These are phyloP conservation scores for Diphasiastrum complanatum DNA, from an alignment of 83 land plant species.

Conservation along the genomic window DNA sequence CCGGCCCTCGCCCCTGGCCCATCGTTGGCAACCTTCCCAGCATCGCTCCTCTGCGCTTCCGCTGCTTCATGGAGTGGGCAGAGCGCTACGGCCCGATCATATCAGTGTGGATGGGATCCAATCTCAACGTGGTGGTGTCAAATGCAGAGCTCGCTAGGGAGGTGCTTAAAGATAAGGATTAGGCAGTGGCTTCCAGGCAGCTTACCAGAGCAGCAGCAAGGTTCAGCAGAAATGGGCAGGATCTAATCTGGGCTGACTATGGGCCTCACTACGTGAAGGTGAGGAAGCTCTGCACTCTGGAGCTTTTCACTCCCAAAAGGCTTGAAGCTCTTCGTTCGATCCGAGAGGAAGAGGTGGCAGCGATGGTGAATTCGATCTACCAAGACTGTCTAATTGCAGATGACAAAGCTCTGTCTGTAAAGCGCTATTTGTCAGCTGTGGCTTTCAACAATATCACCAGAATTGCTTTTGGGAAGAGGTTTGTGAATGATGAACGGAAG, in stretches of 20 bases:
- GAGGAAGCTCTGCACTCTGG: constrained; percentile 84
- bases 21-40: constrained; percentile 79
- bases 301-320: constrained; percentile 84
- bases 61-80: constrained; percentile 92
- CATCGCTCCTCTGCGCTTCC: constrained; percentile 67
- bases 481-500: constrained; percentile 62
- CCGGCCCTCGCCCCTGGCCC: constrained; percentile 79
- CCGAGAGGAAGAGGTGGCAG: constrained; percentile 84
- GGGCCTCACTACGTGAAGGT: constrained; percentile 97
- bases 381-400: constrained; percentile 32
- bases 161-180: constrained; percentile 89
- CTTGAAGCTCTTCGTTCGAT: constrained; percentile 64
- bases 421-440: constrained; percentile 59
- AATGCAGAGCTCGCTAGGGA: constrained; percentile 64
- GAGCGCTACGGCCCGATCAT: constrained; percentile 77
- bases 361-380: constrained; percentile 77
- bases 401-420: constrained; percentile 44
- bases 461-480: constrained; percentile 85
- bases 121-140: constrained; percentile 76
- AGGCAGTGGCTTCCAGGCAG: constrained; percentile 63
- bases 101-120: constrained; percentile 91
- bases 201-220: constrained; percentile 60
- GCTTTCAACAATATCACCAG: constrained; percentile 96
- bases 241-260: constrained; percentile 96
- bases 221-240: constrained; percentile 83